Evolutionary conservation across 768 basidiomycete genomes (phyloP), one percentile per base, ranked within the genome.

Genomic region (Boletus pseudopeckii): DNA sequence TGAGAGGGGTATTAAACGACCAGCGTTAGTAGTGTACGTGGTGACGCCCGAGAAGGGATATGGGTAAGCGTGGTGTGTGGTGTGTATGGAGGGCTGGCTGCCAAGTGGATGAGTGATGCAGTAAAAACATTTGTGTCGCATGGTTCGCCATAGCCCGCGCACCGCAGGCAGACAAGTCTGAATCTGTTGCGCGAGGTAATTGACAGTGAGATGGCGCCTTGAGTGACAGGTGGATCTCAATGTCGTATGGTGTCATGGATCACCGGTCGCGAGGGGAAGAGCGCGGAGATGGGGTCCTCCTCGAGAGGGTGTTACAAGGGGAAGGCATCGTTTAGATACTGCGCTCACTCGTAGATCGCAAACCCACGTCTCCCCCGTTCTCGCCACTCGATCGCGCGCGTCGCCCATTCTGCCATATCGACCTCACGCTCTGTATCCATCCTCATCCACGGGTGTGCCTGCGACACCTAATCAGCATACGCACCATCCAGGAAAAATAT

Each of bases 341-440:
- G 50, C 4, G 60, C 63, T 68, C 54, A 68, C 60, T 69, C 64
- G 33, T 60, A 59, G 42, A 58, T 32, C n/a, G 55, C 42, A 45
- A 48, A 42, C 43, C 54, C 60, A 40, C 59, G 61, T 48, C 54
- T 57, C 24, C 65, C 60, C 47, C 65, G 56, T 5, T 73, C 70
- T 38, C 69, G 65, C 69, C 70, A 70, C 40, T 66, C 62, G 44
- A 80, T 65, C 1, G 88, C 86, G 32, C 65, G 68, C 20, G 74
- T 74, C 11, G 94, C 89, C 94, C 94, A 98, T 11, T 74, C 81
- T 32, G 76, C 78, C 92, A 97, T 93, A 66, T 96, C 88, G 17
- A 94, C 90, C 7, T 84, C 72, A 6, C 83, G 76, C 15, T 72
- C 71, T 8, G 64, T 66, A 54, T 92, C 88, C 28, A 77, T 75